A percentile compares a stretch with the other conserved stretches of the same genome.
Evolutionary conservation across 2,329 filamentous ascomycete species (phyloP).

Genomic region (Aplosporella prunicola): DNA sequence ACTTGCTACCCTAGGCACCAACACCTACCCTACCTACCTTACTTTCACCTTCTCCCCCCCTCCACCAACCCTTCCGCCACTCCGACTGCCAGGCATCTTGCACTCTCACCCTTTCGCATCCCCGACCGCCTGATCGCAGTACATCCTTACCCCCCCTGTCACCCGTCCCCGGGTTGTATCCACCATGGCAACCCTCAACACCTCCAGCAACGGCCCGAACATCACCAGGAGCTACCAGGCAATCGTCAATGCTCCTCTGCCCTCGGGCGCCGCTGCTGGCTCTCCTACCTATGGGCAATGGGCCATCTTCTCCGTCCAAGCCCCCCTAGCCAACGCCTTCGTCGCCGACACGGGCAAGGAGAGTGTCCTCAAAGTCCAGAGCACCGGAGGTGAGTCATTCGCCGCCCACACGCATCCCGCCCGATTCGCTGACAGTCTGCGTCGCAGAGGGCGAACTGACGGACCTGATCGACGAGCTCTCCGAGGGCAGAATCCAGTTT

Average conservation of each 20-base stretch:
- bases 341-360: constrained; percentile 79
- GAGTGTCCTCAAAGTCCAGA: constrained; percentile 90
- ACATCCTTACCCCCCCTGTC: too few species aligned
- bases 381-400: constrained; percentile 62
- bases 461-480: constrained; percentile 91
- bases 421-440: constrained; percentile 17
- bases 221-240: constrained; percentile 53
- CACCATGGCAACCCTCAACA: constrained; percentile 63
- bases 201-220: constrained; percentile 44
- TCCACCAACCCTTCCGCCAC: too few species aligned
- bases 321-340: constrained; percentile 86
- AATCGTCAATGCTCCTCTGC: constrained; percentile 51
- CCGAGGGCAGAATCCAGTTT: constrained; percentile 92
- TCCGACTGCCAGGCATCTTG: too few species aligned
- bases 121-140: too few species aligned
- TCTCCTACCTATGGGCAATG: constrained; percentile 85
- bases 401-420: constrained; percentile 4
- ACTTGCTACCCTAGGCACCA: too few species aligned
- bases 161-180: too few species aligned
- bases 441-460: constrained; percentile 73
- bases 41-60: too few species aligned
- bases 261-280: constrained; percentile 47
- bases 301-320: constrained; percentile 88
- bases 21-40: too few species aligned
- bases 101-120: too few species aligned